These are phyloP conservation scores for Monascus purpureus DNA, from an alignment of 495 filamentous ascomycete species.

Conservation along the genomic window DNA sequence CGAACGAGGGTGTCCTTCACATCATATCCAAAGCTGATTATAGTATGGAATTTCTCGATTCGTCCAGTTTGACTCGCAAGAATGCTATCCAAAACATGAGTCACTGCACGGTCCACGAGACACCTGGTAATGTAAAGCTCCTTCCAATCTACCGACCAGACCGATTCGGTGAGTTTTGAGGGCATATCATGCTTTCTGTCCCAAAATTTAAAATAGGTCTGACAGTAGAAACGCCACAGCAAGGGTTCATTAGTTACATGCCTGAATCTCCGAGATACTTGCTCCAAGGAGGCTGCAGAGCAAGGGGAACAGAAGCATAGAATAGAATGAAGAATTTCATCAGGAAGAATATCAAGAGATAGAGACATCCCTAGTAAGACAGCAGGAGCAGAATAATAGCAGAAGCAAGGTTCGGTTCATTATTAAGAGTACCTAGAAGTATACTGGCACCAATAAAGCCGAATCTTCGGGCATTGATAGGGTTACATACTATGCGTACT, in stretches of 20 bases:
- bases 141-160: slow-evolving; percentile 63
- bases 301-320: slow-evolving; percentile 43
- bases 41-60: slow-evolving; percentile 50
- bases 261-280: slow-evolving; percentile 49
- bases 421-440: no score
- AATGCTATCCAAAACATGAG: slow-evolving; percentile 50
- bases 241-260: slow-evolving; percentile 52
- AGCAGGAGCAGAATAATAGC: background rate
- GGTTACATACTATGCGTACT: no score
- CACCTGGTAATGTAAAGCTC: slow-evolving; percentile 49
- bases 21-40: slow-evolving; percentile 67
- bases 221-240: slow-evolving; percentile 70
- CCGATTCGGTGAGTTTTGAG: slow-evolving; percentile 35
- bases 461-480: no score
- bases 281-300: slow-evolving; percentile 33
- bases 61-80: slow-evolving; percentile 53
- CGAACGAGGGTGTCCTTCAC: slow-evolving; percentile 70
- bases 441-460: no score
- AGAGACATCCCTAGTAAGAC: slow-evolving; percentile 20
- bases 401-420: no score
- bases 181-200: slow-evolving; percentile 47
- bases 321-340: slow-evolving; percentile 62
- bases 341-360: slow-evolving; percentile 41
- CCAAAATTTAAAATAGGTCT: slow-evolving; percentile 56
- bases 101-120: slow-evolving; percentile 38